Evolutionary conservation across 2,329 filamentous ascomycete genomes (phyloP).

Genomic region (Aspergillus hortae): DNA sequence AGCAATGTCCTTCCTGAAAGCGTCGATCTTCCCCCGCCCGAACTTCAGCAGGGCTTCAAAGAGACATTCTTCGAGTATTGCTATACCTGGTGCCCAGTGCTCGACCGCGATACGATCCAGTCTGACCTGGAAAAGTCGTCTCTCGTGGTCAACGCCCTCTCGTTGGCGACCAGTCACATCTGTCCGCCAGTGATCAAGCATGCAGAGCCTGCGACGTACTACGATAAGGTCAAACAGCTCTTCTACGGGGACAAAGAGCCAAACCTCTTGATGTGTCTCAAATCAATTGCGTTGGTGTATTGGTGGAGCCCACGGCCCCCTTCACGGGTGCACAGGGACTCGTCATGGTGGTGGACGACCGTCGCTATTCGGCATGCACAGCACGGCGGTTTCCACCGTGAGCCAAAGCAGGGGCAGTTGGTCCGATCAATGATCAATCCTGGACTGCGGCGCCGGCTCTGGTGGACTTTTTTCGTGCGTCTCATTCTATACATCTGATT

Average conservation of each 20-base stretch:
- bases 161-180: slow-evolving; percentile 41
- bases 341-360: slow-evolving; percentile 47
- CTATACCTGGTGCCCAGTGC: slow-evolving; percentile 9
- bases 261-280: slow-evolving; percentile 34
- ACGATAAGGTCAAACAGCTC: slow-evolving; percentile 37
- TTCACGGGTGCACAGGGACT: slow-evolving; percentile 37
- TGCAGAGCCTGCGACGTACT: slow-evolving; percentile 37
- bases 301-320: slow-evolving; percentile 44
- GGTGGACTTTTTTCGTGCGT: slow-evolving; percentile 41
- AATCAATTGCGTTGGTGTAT: slow-evolving; percentile 41
- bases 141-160: slow-evolving; percentile 28
- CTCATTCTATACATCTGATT: neutral
- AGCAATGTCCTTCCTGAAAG: neutral
- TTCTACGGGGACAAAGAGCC: slow-evolving; percentile 43
- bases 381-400: slow-evolving; percentile 44
- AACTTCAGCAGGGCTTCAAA: slow-evolving; percentile 12
- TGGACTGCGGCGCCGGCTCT: slow-evolving; percentile 37
- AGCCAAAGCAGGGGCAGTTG: slow-evolving; percentile 24
- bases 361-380: slow-evolving; percentile 44
- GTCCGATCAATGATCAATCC: slow-evolving; percentile 16
- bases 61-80: slow-evolving; percentile 12
- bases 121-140: slow-evolving; percentile 6
- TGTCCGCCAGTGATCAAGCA: slow-evolving; percentile 41
- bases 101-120: slow-evolving; percentile 6
- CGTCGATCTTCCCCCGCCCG: slow-evolving; percentile 5